phyloP scores from a whole-genome alignment of 169 alveolate species.

The Theileria orientalis region DNA sequence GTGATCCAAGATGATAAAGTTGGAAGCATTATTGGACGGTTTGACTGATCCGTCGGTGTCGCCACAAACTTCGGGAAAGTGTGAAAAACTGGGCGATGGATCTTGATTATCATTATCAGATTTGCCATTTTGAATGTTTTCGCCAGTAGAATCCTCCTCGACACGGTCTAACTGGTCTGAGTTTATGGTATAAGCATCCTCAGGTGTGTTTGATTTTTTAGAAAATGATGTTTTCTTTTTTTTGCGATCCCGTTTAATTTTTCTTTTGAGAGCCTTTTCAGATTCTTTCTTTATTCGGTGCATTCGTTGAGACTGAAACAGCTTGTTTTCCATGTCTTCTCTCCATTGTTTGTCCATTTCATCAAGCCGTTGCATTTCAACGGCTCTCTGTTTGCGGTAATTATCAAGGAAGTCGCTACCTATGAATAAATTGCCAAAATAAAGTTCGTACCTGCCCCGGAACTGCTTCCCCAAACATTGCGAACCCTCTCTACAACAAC shows the following conservation, averaged over 20 bases:
- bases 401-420: slow-evolving; percentile 76
- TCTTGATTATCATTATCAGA: too few species aligned
- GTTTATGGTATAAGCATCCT: too few species aligned
- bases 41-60: too few species aligned
- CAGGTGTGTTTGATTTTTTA: too few species aligned
- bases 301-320: slow-evolving; percentile 62
- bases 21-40: too few species aligned
- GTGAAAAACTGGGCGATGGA: too few species aligned
- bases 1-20: too few species aligned
- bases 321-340: slow-evolving; percentile 62
- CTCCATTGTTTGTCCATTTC: slow-evolving; percentile 61
- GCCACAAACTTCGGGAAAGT: too few species aligned
- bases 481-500: slow-evolving; percentile 61
- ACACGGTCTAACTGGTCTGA: too few species aligned
- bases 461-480: slow-evolving; percentile 78
- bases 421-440: background rate
- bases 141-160: too few species aligned
- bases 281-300: slow-evolving; percentile 59
- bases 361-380: slow-evolving; percentile 63
- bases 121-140: too few species aligned
- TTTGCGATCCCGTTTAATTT: slow-evolving; percentile 60
- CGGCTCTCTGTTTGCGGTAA: slow-evolving; percentile 63
- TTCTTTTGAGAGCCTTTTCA: slow-evolving; percentile 57
- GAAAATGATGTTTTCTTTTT: slow-evolving; percentile 53
- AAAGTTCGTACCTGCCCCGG: slow-evolving; percentile 68